Evolutionary conservation across 163 green algal genomes (phyloP).

Genomic region (Scenedesmus sp.): DNA sequence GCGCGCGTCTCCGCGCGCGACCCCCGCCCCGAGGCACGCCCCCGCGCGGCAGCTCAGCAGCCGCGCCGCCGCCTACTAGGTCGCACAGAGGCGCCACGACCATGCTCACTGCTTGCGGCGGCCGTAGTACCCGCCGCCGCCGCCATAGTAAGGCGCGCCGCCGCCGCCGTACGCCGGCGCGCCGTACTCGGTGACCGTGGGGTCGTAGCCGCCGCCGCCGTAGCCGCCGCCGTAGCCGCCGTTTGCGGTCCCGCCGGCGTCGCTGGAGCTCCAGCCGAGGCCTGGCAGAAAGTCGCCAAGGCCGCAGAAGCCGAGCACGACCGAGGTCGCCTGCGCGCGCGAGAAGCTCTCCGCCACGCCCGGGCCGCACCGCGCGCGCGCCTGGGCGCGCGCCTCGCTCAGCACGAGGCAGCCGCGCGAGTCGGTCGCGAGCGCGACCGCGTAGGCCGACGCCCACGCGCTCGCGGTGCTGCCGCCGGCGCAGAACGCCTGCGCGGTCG

Average conservation of each 20-base stretch:
- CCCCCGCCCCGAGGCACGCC: too few species aligned
- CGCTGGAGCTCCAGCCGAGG: too few species aligned
- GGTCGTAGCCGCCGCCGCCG: too few species aligned
- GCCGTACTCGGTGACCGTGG: too few species aligned
- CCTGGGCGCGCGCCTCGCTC: constrained; percentile 23
- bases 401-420: constrained; percentile 33
- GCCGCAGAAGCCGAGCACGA: constrained; percentile 42
- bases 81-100: too few species aligned
- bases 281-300: constrained; percentile 9
- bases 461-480: constrained; percentile 4
- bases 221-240: constrained; percentile 10
- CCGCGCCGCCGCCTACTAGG: too few species aligned
- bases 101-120: too few species aligned
- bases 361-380: constrained; percentile 8
- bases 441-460: constrained; percentile 30
- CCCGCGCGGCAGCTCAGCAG: too few species aligned
- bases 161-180: too few species aligned
- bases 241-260: constrained; percentile 18
- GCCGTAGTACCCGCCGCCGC: too few species aligned
- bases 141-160: too few species aligned
- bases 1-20: too few species aligned
- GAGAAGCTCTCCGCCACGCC: neutral
- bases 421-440: constrained; percentile 33
- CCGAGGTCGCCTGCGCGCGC: constrained; percentile 7
- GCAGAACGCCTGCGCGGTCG: constrained; percentile 35